A percentile compares a stretch with the other conserved stretches of the same genome.
Evolutionary conservation across 2,329 filamentous ascomycete species (phyloP).

Genomic region (Orbilia ellipsospora): DNA sequence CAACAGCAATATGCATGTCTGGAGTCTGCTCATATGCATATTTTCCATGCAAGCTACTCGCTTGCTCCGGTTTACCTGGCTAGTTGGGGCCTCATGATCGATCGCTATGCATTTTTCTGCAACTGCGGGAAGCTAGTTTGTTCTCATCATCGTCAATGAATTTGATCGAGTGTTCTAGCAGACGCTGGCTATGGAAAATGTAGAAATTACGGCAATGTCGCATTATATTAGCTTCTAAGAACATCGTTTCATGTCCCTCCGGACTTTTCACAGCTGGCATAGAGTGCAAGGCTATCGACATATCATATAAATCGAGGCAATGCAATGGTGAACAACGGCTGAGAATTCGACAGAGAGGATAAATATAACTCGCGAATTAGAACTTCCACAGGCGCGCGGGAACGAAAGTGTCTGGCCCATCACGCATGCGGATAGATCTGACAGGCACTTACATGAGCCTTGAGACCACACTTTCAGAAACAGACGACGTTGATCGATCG

Average conservation of each 20-base stretch:
- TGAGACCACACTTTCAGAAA: not conserved
- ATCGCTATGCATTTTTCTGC: slow-evolving; percentile 10
- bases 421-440: slow-evolving; percentile 44
- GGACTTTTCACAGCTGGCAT: too few species aligned
- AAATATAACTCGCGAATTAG: slow-evolving; percentile 52
- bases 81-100: slow-evolving; percentile 26
- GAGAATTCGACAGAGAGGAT: slow-evolving; percentile 8
- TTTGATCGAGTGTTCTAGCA: too few species aligned
- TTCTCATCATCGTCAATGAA: too few species aligned
- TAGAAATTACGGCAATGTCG: too few species aligned
- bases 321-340: slow-evolving; percentile 15
- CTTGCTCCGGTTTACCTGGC: too few species aligned
- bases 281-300: not conserved
- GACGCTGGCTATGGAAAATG: too few species aligned
- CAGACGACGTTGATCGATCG: not conserved
- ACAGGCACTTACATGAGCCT: not conserved
- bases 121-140: slow-evolving; percentile 9
- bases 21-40: too few species aligned
- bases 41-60: too few species aligned
- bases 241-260: too few species aligned
- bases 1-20: not conserved
- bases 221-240: too few species aligned
- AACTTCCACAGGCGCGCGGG: slow-evolving; percentile 8
- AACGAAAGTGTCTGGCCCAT: slow-evolving; percentile 12
- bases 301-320: not conserved